A percentile compares a stretch with the other conserved stretches of the same genome.
These are phyloP conservation scores for Pseudocercospora vitis DNA, from an alignment of 2,329 filamentous ascomycete species.

Conservation along the genomic window DNA sequence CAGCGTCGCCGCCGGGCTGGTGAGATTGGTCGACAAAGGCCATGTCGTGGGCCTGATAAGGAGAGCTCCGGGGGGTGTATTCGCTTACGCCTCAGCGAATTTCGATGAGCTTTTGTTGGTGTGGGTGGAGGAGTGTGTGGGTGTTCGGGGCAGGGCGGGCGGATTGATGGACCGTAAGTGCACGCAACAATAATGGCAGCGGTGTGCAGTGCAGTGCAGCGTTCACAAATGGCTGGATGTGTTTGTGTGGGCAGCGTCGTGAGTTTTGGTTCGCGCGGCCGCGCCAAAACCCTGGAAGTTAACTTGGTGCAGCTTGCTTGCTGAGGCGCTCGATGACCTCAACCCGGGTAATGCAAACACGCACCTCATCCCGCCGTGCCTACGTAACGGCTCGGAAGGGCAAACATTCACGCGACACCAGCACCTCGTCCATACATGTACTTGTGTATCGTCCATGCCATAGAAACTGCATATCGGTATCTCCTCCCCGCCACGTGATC, in stretches of 20 bases:
- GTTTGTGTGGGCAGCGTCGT: background rate
- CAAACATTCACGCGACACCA: conserved; percentile 1
- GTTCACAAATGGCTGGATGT: background rate
- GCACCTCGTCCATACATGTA: background rate
- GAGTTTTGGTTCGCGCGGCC: background rate
- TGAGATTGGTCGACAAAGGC: conserved; percentile 3
- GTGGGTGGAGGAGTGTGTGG: background rate
- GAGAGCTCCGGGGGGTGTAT: conserved; percentile 7
- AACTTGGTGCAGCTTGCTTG: background rate
- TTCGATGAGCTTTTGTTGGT: background rate
- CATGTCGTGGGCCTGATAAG: conserved; percentile 5
- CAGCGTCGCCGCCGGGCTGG: background rate
- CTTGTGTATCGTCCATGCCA: background rate
- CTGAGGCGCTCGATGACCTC: background rate
- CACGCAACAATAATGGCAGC: no score
- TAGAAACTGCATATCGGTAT: no score
- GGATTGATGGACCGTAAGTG: no score
- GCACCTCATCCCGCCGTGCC: background rate
- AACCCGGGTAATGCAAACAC: background rate
- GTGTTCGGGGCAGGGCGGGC: background rate
- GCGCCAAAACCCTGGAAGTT: background rate
- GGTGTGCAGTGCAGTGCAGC: background rate
- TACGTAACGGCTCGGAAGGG: background rate
- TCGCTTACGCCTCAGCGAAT: background rate
- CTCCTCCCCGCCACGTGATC: no score